phyloP scores from a whole-genome alignment of 306 rosid genomes.

The Vicia sativa region DNA sequence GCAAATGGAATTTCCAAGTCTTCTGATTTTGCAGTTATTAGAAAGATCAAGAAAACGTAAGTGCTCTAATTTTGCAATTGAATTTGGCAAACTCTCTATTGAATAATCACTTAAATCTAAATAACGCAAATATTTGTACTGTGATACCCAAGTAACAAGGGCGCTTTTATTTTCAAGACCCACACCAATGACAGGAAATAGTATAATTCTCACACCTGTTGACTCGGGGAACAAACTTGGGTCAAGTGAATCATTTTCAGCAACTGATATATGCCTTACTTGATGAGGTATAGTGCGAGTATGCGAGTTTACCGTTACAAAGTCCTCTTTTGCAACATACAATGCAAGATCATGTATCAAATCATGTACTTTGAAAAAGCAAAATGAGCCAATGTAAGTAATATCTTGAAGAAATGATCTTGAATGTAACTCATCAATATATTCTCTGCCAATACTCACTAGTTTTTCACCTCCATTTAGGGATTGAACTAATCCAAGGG shows the following conservation, averaged over 20 bases:
- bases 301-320: not conserved
- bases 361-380: not conserved
- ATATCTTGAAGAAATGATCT: conserved; percentile 1
- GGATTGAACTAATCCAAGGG: not conserved
- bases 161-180: not conserved
- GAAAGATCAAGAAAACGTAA: not conserved
- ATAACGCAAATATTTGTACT: not conserved
- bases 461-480: not conserved
- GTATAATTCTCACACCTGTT: not conserved
- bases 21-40: not conserved
- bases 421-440: not conserved
- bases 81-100: not conserved
- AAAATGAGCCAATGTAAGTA: not conserved
- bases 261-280: conserved; percentile 8
- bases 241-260: not conserved
- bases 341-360: not conserved
- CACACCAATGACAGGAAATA: not conserved
- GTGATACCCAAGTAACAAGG: not conserved
- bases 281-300: not conserved
- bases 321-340: not conserved
- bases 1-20: not conserved
- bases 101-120: not conserved
- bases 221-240: not conserved
- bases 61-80: not conserved
- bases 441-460: not conserved